Evolutionary conservation across 495 filamentous ascomycete species (phyloP).

Genomic region (Pyrenula aspistea): DNA sequence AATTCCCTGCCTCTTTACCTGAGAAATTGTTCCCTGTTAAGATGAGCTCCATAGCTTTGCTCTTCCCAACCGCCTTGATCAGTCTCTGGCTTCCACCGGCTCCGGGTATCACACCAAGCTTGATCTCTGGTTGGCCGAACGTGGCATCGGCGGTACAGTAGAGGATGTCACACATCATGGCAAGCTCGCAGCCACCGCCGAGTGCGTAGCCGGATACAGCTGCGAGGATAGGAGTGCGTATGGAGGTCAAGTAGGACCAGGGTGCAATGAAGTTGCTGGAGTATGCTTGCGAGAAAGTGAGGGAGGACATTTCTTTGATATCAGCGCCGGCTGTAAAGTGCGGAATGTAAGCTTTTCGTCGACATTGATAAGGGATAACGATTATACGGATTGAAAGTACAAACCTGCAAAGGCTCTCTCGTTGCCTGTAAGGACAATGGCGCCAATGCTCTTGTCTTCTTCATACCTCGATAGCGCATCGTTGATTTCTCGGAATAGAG

Average conservation of each 20-base stretch:
- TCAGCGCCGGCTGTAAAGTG: constrained; percentile 65
- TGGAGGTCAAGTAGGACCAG: constrained; percentile 70
- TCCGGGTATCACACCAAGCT: constrained; percentile 82
- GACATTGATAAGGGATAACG: background rate
- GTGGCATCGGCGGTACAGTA: constrained; percentile 75
- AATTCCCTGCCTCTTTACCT: constrained; percentile 70
- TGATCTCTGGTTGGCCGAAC: constrained; percentile 96
- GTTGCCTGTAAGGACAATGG: constrained; percentile 78
- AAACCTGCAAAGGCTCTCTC: constrained; percentile 73
- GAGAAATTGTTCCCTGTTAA: constrained; percentile 74
- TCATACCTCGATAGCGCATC: constrained; percentile 64
- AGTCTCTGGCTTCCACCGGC: constrained; percentile 88
- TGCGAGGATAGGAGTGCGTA: constrained; percentile 87
- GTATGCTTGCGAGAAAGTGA: constrained; percentile 80
- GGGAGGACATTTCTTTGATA: constrained; percentile 95
- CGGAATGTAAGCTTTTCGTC: background rate
- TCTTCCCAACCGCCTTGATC: constrained; percentile 78
- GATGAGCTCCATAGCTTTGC: constrained; percentile 85
- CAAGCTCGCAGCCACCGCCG: constrained; percentile 91
- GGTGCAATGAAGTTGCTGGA: constrained; percentile 79
- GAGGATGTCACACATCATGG: constrained; percentile 93
- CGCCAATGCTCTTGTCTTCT: constrained; percentile 51
- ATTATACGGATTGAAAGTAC: background rate
- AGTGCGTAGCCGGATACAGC: constrained; percentile 91
- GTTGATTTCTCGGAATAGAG: constrained; percentile 85